phyloP scores from a whole-genome alignment of 352 stramenopile genomes.

The Pythium pyrilobum region DNA sequence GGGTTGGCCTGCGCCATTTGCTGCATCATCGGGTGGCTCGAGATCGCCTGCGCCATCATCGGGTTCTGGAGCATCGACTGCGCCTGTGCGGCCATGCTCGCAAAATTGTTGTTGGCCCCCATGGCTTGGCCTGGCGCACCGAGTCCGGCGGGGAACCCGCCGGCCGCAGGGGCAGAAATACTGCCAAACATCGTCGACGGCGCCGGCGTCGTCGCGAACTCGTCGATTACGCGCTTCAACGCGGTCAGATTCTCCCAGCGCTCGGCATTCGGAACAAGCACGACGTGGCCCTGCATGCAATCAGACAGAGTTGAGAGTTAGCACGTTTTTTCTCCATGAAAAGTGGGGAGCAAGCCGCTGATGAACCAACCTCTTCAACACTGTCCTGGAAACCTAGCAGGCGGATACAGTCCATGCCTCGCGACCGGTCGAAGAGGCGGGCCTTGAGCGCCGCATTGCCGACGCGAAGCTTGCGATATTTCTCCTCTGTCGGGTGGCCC shows the following conservation, averaged over 20 bases:
- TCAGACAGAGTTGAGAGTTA: not conserved
- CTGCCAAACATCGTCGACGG: conserved; percentile 12
- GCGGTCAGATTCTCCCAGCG: conserved; percentile 70
- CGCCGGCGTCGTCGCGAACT: conserved; percentile 16
- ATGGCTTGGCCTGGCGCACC: conserved; percentile 9
- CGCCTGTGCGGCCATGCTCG: conserved; percentile 49
- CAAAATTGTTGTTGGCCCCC: conserved; percentile 21
- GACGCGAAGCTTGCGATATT: conserved; percentile 71
- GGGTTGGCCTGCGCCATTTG: conserved; percentile 77
- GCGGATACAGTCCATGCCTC: conserved; percentile 52
- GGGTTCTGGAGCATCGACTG: conserved; percentile 74
- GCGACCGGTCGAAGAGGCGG: conserved; percentile 53
- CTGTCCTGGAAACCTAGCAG: conserved; percentile 68
- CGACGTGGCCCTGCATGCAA: conserved; percentile 39
- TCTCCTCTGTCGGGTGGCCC: conserved; percentile 60
- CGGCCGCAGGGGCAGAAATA: not conserved
- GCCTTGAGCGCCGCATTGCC: conserved; percentile 61
- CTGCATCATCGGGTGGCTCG: conserved; percentile 69
- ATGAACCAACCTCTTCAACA: conserved; percentile 43
- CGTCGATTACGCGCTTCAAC: conserved; percentile 64
- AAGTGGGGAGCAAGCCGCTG: not conserved
- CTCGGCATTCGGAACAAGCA: conserved; percentile 63
- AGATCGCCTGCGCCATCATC: conserved; percentile 59
- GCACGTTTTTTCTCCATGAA: not conserved
- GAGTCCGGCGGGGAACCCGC: conserved; percentile 12